Percentiles rank a stretch among this genome's conserved stretches.
Evolutionary conservation across 208 protist genomes (phyloP).

Genomic region (Leishmania amazonensis): DNA sequence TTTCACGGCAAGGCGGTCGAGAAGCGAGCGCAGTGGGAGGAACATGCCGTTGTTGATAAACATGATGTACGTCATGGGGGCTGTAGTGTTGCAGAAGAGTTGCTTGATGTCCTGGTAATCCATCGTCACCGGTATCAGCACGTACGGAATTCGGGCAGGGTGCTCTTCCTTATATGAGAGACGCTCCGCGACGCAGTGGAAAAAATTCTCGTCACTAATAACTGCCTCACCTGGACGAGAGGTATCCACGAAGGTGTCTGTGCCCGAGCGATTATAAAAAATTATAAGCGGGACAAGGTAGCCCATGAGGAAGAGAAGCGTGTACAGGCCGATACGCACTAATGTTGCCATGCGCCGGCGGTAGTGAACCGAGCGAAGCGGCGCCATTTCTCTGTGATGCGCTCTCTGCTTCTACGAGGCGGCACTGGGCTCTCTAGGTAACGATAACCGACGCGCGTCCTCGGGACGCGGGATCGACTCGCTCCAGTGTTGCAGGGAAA

Average conservation of each 20-base stretch:
- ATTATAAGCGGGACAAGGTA: slow-evolving; percentile 7
- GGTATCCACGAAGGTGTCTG: slow-evolving; percentile 9
- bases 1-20: slow-evolving; percentile 10
- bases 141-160: slow-evolving; percentile 26
- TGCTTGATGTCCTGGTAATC: slow-evolving; percentile 43
- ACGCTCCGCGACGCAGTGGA: slow-evolving; percentile 23
- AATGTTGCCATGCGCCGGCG: neutral
- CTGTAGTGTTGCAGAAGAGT: slow-evolving; percentile 38
- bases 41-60: slow-evolving; percentile 42
- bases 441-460: neutral
- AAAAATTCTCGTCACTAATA: slow-evolving; percentile 28
- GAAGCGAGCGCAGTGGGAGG: slow-evolving; percentile 7
- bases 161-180: slow-evolving; percentile 16
- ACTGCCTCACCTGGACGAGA: slow-evolving; percentile 22
- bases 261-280: slow-evolving; percentile 3
- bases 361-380: neutral
- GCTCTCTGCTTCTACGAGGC: neutral
- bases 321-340: neutral
- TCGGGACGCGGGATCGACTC: neutral
- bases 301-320: slow-evolving; percentile 13
- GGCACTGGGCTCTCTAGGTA: neutral
- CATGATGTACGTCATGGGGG: slow-evolving; percentile 42
- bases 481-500: no score
- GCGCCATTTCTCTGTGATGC: neutral
- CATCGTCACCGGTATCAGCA: slow-evolving; percentile 40